Evolutionary conservation across 768 basidiomycete genomes (phyloP).

Genomic region (Collybia nuda): DNA sequence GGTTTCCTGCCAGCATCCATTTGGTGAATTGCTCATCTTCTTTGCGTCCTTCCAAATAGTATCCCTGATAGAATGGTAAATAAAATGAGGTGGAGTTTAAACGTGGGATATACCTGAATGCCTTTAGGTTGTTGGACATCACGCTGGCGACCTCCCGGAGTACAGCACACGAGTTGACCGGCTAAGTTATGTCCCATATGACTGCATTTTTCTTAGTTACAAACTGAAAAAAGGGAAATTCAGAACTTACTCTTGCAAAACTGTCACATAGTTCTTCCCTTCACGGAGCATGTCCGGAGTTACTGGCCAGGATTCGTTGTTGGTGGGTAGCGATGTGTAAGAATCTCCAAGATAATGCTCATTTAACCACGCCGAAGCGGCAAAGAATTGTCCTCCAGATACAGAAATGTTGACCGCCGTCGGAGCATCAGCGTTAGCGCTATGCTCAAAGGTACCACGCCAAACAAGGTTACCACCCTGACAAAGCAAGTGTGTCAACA

Average conservation of each 20-base stretch:
- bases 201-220: neutral
- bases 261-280: conserved; percentile 9
- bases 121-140: conserved; percentile 16
- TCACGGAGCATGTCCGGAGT: conserved; percentile 8
- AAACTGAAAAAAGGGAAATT: neutral
- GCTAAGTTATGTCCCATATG: conserved; percentile 18
- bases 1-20: conserved; percentile 15
- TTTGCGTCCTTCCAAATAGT: conserved; percentile 13
- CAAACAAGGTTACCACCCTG: conserved; percentile 15
- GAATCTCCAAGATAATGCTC: conserved; percentile 12
- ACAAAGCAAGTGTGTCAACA: neutral
- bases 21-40: conserved; percentile 8
- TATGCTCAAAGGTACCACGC: conserved; percentile 14
- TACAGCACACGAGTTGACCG: conserved; percentile 16
- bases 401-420: conserved; percentile 14
- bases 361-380: conserved; percentile 15
- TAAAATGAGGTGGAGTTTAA: too few species aligned
- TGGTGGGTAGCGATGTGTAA: conserved; percentile 11
- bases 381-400: conserved; percentile 14
- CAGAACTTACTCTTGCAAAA: conserved; percentile 12
- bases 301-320: conserved; percentile 14
- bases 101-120: conserved; percentile 6
- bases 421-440: conserved; percentile 4
- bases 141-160: conserved; percentile 14
- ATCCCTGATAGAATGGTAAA: conserved; percentile 1